Evolutionary conservation across 2,329 filamentous ascomycete genomes (phyloP).

Genomic region (Pseudogymnoascus sp.): DNA sequence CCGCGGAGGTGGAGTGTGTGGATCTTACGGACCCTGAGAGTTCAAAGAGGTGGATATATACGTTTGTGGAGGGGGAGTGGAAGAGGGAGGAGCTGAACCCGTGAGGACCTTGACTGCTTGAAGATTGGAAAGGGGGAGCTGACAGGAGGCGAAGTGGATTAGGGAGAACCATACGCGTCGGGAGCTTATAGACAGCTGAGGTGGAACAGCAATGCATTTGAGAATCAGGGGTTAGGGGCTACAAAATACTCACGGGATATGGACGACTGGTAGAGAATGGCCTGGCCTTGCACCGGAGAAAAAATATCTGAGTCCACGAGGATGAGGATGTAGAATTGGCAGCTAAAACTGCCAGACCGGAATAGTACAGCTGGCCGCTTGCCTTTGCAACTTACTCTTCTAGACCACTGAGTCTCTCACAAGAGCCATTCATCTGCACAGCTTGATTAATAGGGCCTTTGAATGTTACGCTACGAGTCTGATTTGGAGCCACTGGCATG

Average conservation of each 20-base stretch:
- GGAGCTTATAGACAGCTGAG: neutral
- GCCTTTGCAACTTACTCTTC: neutral
- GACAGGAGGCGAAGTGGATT: constrained; percentile 1
- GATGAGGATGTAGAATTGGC: neutral
- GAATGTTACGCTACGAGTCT: constrained; percentile 1
- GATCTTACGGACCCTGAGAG: constrained; percentile 49
- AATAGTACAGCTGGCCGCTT: neutral
- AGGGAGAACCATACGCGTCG: neutral
- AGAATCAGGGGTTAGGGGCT: neutral
- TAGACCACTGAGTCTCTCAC: neutral
- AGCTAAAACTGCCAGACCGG: neutral
- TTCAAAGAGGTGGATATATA: constrained; percentile 49
- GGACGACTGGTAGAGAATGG: neutral
- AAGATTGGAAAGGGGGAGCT: constrained; percentile 5
- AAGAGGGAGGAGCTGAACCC: constrained; percentile 29
- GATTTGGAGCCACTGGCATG: constrained; percentile 3
- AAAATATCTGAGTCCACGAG: neutral
- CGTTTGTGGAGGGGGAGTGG: constrained; percentile 48
- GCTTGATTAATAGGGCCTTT: neutral
- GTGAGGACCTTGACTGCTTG: constrained; percentile 11
- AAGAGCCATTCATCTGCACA: neutral
- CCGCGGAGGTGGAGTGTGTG: constrained; percentile 57
- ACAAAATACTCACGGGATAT: neutral
- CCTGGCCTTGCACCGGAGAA: neutral
- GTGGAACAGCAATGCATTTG: neutral